Evolutionary conservation across 1,284 basidiomycete species (phyloP), one percentile per base, ranked within the genome.

Genomic region (Ganoderma resinaceum): DNA sequence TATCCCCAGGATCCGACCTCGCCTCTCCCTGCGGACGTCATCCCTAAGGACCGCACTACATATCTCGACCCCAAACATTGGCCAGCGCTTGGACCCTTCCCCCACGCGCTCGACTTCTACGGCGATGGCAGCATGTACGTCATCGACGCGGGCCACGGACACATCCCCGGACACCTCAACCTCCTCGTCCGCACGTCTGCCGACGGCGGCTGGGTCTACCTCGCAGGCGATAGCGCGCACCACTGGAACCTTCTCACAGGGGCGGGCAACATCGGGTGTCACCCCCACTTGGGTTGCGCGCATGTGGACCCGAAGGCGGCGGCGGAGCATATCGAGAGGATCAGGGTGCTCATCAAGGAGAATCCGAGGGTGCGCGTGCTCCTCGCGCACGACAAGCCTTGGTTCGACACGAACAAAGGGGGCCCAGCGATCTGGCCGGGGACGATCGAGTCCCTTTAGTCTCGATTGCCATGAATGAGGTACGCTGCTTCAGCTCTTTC

Each of bases 41-140:
- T 87, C 33, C 87, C 86, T 0, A 60, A 71, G 0, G 83, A 77
- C 12, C 84, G 87, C 62, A 86, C 84, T 1, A 67, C 73, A 35
- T 84, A 58, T 69, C 65, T 75, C 26, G 53, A 63, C 33, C 63
- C 67, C 29, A 55, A 18, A n/a, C 62, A 3, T 7, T 73, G 71
- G 74, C 64, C 66, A 23, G 40, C 69, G 40, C 58, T 89, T 42
- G 87, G 86, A 0, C 84, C 86, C 3, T 90, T 89, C 76, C 82
- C 84, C 7, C 81, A 78, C 55, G 83, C 84, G 7, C 73, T 84
- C 35, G 88, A 91, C 77, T 84, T 83, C 70, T 88, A 84, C 73
- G 83, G 82, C 18, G 89, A 91, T 70, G 89, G 88, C 2, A 86
- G 84, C 69, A 68, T 88, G 52, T 87, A 88, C 73, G 78, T 90